phyloP scores from a whole-genome alignment of 2,329 filamentous ascomycete genomes.

The Beauveria caledonica region DNA sequence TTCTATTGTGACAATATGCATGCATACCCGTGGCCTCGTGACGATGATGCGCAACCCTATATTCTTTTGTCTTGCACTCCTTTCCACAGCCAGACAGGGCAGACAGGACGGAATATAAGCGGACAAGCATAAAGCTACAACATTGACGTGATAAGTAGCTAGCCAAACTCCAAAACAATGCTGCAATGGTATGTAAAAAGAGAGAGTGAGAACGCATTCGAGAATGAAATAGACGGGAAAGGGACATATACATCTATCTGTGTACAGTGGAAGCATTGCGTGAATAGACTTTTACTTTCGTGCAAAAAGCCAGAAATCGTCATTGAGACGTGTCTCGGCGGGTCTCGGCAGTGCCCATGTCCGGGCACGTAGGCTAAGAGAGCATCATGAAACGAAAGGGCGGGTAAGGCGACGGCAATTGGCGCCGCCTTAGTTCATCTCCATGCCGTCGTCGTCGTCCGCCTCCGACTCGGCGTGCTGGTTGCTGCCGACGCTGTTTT shows the following conservation, averaged over 20 bases:
- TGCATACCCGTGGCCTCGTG: background rate
- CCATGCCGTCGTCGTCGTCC: constrained; percentile 57
- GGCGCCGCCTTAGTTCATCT: constrained; percentile 34
- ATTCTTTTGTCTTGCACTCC: background rate
- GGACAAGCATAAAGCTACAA: background rate
- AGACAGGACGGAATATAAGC: background rate
- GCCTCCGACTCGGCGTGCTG: constrained; percentile 48
- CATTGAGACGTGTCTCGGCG: background rate
- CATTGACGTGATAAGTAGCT: background rate
- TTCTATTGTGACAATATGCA: background rate
- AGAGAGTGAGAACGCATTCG: background rate
- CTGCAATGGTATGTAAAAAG: constrained; percentile 6
- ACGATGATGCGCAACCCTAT: background rate
- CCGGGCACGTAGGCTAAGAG: background rate
- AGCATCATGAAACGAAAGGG: background rate
- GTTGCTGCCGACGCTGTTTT: constrained; percentile 53
- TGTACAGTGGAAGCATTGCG: background rate
- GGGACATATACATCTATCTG: background rate
- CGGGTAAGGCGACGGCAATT: background rate
- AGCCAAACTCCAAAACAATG: constrained; percentile 6
- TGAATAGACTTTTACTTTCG: background rate
- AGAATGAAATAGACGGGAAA: background rate
- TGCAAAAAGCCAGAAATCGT: background rate
- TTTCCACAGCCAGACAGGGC: background rate
- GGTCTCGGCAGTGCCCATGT: no score